Evolutionary conservation across 345 rosid species (phyloP).

Genomic region (Hirschfeldia incana): DNA sequence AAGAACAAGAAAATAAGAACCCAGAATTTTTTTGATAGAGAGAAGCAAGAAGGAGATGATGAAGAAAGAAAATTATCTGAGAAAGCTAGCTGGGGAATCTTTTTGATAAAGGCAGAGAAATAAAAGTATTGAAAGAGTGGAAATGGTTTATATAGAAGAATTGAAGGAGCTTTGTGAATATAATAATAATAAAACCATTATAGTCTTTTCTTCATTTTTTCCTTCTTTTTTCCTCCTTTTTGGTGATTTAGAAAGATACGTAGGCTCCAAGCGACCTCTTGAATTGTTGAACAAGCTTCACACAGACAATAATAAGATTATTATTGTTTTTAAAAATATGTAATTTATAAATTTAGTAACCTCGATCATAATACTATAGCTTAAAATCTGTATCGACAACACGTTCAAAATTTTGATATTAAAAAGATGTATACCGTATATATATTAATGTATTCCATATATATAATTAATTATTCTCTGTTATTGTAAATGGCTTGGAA

Average conservation of each 20-base stretch:
- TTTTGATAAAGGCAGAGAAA: constrained; percentile 59
- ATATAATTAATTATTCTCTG: not conserved
- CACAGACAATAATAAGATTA: constrained; percentile 34
- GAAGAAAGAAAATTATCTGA: constrained; percentile 27
- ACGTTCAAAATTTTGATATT: not conserved
- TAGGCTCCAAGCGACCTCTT: constrained; percentile 69
- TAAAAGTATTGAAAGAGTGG: constrained; percentile 40
- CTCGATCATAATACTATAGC: not conserved
- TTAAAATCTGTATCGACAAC: not conserved
- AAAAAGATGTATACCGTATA: not conserved
- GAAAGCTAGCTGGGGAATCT: constrained; percentile 40
- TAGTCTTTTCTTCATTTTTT: constrained; percentile 10
- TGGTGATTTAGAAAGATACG: constrained; percentile 59
- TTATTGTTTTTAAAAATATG: not conserved
- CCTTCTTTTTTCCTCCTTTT: constrained; percentile 28
- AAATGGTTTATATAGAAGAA: constrained; percentile 70
- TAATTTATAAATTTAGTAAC: not conserved
- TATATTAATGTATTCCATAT: not conserved
- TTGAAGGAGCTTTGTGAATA: constrained; percentile 22
- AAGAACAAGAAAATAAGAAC: constrained; percentile 14
- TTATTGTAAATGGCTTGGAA: not conserved
- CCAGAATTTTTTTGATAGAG: not conserved
- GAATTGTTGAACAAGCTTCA: constrained; percentile 54
- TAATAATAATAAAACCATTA: constrained; percentile 10
- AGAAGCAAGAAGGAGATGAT: constrained; percentile 27